Evolutionary conservation across 768 basidiomycete genomes (phyloP).

Genomic region (Amanita inopinata): DNA sequence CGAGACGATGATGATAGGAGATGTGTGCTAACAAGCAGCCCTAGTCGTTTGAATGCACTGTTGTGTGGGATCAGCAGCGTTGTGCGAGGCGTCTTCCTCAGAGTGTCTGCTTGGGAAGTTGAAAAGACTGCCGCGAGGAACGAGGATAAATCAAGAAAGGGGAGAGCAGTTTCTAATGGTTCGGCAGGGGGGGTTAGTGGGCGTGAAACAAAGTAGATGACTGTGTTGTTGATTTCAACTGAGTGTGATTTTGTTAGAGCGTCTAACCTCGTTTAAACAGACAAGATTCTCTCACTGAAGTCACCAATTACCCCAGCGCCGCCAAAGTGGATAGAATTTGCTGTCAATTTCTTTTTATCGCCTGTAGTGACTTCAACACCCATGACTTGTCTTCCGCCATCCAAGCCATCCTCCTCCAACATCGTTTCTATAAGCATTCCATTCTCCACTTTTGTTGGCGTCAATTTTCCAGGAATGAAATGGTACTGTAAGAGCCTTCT

Average conservation of each 20-base stretch:
- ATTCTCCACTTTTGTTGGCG: conserved; percentile 56
- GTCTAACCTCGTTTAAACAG: neutral
- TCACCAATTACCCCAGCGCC: conserved; percentile 75
- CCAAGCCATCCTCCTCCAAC: conserved; percentile 61
- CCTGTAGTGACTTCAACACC: conserved; percentile 49
- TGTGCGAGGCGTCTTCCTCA: conserved; percentile 56
- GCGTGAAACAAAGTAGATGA: conserved; percentile 85
- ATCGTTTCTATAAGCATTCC: conserved; percentile 76
- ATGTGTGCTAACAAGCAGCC: conserved; percentile 76
- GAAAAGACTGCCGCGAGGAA: conserved; percentile 90
- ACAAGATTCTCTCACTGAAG: conserved; percentile 41
- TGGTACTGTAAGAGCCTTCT: conserved; percentile 77
- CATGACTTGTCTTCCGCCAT: conserved; percentile 61
- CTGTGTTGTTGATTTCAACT: conserved; percentile 69
- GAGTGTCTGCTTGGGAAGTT: conserved; percentile 63
- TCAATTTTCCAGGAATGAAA: conserved; percentile 79
- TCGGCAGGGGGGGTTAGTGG: conserved; percentile 79
- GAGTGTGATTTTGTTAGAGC: conserved; percentile 12
- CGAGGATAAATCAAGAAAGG: conserved; percentile 75
- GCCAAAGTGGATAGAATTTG: conserved; percentile 65
- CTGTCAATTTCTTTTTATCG: conserved; percentile 35
- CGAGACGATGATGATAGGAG: conserved; percentile 73
- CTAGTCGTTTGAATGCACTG: conserved; percentile 79
- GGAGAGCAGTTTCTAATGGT: conserved; percentile 70
- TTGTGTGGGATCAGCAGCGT: conserved; percentile 87